A percentile compares a stretch with the other conserved stretches of the same genome.
These are phyloP conservation scores for Amborella trichopoda DNA, from an alignment of 164 flowering plant species.

Conservation along the genomic window DNA sequence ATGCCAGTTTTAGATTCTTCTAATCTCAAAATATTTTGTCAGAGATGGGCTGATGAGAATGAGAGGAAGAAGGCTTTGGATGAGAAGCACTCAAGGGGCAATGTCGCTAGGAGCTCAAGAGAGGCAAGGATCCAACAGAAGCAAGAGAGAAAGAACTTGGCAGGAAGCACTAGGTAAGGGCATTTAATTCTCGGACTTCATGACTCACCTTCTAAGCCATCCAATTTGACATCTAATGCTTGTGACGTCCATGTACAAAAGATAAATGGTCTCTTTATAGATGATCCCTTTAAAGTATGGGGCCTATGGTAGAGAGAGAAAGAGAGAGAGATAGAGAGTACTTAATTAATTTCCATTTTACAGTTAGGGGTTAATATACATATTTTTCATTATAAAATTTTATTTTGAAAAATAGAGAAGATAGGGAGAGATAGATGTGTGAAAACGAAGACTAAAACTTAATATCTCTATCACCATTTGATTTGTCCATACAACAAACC, in stretches of 20 bases:
- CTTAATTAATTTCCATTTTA: too few species aligned
- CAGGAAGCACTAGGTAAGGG: slow-evolving; percentile 20
- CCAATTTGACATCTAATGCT: background rate
- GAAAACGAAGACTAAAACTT: too few species aligned
- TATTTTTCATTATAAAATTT: too few species aligned
- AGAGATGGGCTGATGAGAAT: slow-evolving; percentile 78
- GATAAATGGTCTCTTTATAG: background rate
- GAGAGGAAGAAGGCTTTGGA: slow-evolving; percentile 37
- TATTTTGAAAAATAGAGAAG: too few species aligned
- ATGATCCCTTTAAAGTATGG: background rate
- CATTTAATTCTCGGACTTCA: background rate
- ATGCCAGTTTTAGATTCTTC: background rate
- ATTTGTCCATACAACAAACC: too few species aligned
- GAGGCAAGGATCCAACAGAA: slow-evolving; percentile 44
- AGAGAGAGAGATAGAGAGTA: background rate
- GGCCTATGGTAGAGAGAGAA: background rate
- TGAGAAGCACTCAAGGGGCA: slow-evolving; percentile 76
- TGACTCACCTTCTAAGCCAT: background rate
- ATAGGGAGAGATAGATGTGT: too few species aligned
- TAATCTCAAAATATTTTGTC: slow-evolving; percentile 7
- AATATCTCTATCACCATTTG: too few species aligned
- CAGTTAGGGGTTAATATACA: too few species aligned
- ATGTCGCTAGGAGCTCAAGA: slow-evolving; percentile 45
- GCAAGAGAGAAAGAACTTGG: slow-evolving; percentile 28
- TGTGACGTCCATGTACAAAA: background rate